Evolutionary conservation across 2,329 filamentous ascomycete genomes (phyloP).

Genomic region (Stemphylium beticola): DNA sequence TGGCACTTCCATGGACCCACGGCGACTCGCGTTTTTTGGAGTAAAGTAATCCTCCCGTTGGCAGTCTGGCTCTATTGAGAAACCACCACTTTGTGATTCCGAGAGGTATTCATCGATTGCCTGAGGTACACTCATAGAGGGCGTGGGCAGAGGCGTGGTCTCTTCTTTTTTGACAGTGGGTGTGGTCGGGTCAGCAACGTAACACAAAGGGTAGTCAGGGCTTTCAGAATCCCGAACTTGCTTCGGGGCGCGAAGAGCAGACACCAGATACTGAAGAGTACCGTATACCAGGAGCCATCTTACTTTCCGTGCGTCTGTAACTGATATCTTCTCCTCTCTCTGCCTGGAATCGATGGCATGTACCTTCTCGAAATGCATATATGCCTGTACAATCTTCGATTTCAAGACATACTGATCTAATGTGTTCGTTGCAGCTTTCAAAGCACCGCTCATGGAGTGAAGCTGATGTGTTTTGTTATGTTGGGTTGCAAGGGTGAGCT

Average conservation of each 20-base stretch:
- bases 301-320: slow-evolving; percentile 74
- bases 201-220: slow-evolving; percentile 66
- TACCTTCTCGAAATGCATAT: slow-evolving; percentile 72
- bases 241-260: slow-evolving; percentile 65
- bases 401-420: slow-evolving; percentile 44
- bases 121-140: slow-evolving; percentile 20
- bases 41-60: slow-evolving; percentile 51
- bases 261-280: slow-evolving; percentile 73
- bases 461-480: slow-evolving; percentile 56
- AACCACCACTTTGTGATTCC: slow-evolving; percentile 10
- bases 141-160: slow-evolving; percentile 18
- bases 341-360: slow-evolving; percentile 58
- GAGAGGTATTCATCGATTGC: slow-evolving; percentile 23
- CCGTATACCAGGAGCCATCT: slow-evolving; percentile 80
- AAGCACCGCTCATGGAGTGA: slow-evolving; percentile 60
- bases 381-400: slow-evolving; percentile 68
- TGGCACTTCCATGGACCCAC: slow-evolving; percentile 40
- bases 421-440: slow-evolving; percentile 58
- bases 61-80: slow-evolving; percentile 54
- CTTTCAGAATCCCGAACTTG: slow-evolving; percentile 65
- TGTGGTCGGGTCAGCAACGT: slow-evolving; percentile 50
- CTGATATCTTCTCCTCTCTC: slow-evolving; percentile 63
- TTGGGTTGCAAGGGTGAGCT: slow-evolving; percentile 45
- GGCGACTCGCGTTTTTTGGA: slow-evolving; percentile 27
- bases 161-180: slow-evolving; percentile 41